Evolutionary conservation across 352 stramenopile genomes (phyloP), one percentile per base, ranked within the genome.

Genomic region (Phytophthora melonis): DNA sequence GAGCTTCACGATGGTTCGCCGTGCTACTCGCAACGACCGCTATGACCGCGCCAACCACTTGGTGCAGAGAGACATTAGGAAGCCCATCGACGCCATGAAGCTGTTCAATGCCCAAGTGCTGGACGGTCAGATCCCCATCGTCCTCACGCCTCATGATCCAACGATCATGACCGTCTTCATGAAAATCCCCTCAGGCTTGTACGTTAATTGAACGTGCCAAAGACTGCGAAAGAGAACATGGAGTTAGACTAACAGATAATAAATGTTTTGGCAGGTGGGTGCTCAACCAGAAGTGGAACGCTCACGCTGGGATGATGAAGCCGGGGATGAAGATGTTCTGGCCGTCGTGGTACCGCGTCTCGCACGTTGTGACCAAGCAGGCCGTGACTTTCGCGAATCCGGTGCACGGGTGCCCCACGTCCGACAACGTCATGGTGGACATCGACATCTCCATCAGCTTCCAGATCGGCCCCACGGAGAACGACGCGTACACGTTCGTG

Each of bases 371-470:
- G 14, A 93, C 86, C 16, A 91, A 93, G 69, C 87, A 93, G 56
- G 86, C 88, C 0, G 88, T 95, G 43, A 86, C 87, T 13, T 94
- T 91, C 62, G 84, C 81, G 21, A 91, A 88, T 49, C 78, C 78
- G 1, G 83, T 92, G n/a, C 79, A 70, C 11, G 81, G 80, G 39
- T 94, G 86, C 45, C 85, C 87, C 3, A 96, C 89, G 10, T 80
- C 76, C 6, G 88, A 94, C 70, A 96, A 94, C 58, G 87, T 94
- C 6, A 94, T 96, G 87, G 82, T 94, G 10, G 75, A 94, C 53
- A 91, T 95, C 50, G 83, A 92, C 74, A 87, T 93, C 62, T 95
- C 83, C 30, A 88, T 95, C 68, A 93, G 84, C 60, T 91, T 95
- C 77, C 86, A 91, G 74, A 93, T 95, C 49, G 88, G 86, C 0